Evolutionary conservation across 2,329 filamentous ascomycete species (phyloP).

Genomic region (Colletotrichum tamarilloi): DNA sequence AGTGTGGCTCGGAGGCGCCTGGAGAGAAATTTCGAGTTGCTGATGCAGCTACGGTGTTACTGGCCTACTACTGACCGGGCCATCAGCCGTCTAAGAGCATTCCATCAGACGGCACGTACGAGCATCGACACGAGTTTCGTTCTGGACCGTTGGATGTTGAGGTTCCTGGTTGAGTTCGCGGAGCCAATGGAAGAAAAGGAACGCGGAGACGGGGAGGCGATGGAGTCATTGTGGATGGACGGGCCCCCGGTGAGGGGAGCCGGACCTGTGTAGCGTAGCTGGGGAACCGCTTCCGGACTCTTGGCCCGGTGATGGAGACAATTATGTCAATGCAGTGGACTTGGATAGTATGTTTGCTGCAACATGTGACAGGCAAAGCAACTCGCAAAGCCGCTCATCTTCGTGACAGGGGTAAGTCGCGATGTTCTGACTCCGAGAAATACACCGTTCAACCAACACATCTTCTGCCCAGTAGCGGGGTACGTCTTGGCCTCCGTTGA

Average conservation of each 20-base stretch:
- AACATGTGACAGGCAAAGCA: constrained; percentile 9
- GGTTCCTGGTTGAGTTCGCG: constrained; percentile 48
- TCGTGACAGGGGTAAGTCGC: constrained; percentile 10
- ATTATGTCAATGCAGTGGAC: not conserved
- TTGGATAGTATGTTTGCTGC: not conserved
- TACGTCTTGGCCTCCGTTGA: constrained; percentile 9
- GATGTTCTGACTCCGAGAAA: constrained; percentile 14
- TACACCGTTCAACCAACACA: constrained; percentile 4
- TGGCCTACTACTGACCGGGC: constrained; percentile 54
- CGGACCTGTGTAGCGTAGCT: constrained; percentile 22
- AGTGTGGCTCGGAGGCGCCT: constrained; percentile 47
- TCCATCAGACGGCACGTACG: constrained; percentile 53
- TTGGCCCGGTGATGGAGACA: constrained; percentile 21
- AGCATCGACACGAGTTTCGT: constrained; percentile 50
- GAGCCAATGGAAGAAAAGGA: constrained; percentile 44
- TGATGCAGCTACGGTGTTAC: constrained; percentile 51
- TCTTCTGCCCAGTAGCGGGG: not conserved
- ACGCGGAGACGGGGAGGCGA: constrained; percentile 34
- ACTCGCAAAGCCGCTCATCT: not conserved
- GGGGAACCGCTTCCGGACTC: constrained; percentile 25
- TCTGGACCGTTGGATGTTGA: constrained; percentile 55
- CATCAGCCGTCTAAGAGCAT: constrained; percentile 51
- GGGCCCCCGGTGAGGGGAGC: constrained; percentile 22
- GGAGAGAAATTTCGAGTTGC: constrained; percentile 56
- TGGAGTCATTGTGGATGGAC: constrained; percentile 38